Evolutionary conservation across 495 filamentous ascomycete genomes (phyloP).

Genomic region (Penicillium atrosanguineum): DNA sequence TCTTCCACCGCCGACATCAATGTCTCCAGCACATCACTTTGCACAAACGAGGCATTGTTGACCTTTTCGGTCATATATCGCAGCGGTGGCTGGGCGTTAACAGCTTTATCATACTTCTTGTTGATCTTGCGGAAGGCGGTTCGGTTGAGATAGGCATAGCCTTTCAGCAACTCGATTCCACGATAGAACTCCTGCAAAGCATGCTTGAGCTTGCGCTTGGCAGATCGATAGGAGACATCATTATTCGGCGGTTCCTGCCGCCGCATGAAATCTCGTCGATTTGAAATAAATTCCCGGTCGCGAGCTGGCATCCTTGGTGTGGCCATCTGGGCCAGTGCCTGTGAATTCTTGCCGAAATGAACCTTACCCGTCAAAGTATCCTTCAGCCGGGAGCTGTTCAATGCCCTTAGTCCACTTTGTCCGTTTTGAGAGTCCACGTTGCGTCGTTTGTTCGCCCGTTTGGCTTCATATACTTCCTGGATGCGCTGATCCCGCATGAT

Average conservation of each 20-base stretch:
- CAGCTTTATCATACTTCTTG: conserved; percentile 95
- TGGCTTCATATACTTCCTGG: conserved; percentile 56
- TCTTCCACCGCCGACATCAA: conserved; percentile 79
- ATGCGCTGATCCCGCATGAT: conserved; percentile 80
- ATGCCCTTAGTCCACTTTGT: conserved; percentile 20
- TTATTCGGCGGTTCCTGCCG: conserved; percentile 44
- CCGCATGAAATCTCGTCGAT: conserved; percentile 64
- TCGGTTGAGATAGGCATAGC: conserved; percentile 82
- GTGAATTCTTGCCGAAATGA: conserved; percentile 56
- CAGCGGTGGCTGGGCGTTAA: conserved; percentile 70
- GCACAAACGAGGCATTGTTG: conserved; percentile 85
- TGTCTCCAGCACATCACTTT: conserved; percentile 74
- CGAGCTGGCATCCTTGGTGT: conserved; percentile 42
- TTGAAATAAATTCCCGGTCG: conserved; percentile 27
- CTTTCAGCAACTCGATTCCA: conserved; percentile 85
- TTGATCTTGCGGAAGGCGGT: conserved; percentile 97
- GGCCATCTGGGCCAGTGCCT: conserved; percentile 51
- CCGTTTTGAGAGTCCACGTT: conserved; percentile 9
- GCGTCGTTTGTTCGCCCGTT: conserved; percentile 4
- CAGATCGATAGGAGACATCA: conserved; percentile 74
- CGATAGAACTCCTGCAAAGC: conserved; percentile 92
- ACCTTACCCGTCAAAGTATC: conserved; percentile 28
- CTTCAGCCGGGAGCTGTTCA: conserved; percentile 26
- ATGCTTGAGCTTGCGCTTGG: conserved; percentile 86
- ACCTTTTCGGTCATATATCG: conserved; percentile 92